These are phyloP conservation scores for Tubosaeta sp. DNA, from an alignment of 768 basidiomycete species.

Conservation along the genomic window DNA sequence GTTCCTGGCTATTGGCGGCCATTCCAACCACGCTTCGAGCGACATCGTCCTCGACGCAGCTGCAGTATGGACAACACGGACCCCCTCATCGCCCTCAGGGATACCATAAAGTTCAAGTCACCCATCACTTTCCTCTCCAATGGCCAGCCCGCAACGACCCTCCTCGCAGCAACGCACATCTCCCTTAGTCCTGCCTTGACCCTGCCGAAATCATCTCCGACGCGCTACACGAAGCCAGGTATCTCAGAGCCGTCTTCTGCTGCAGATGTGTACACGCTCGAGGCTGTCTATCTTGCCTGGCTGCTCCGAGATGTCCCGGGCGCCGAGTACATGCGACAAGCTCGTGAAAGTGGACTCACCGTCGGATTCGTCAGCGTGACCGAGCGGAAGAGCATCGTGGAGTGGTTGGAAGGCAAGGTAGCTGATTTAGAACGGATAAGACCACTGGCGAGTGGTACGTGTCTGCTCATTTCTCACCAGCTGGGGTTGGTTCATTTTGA, in stretches of 20 bases:
- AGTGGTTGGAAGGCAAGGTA: slow-evolving; percentile 70
- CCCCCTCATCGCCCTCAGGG: slow-evolving; percentile 52
- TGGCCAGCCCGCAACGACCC: slow-evolving; percentile 39
- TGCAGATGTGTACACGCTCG: slow-evolving; percentile 68
- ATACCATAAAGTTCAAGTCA: slow-evolving; percentile 55
- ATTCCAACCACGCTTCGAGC: background rate
- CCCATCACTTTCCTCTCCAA: slow-evolving; percentile 44
- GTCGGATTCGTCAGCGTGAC: slow-evolving; percentile 81
- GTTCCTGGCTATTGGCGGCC: background rate
- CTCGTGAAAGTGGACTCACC: slow-evolving; percentile 66
- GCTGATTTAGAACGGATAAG: slow-evolving; percentile 25
- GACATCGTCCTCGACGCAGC: background rate
- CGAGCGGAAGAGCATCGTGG: slow-evolving; percentile 80
- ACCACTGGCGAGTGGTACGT: slow-evolving; percentile 20
- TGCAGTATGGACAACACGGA: slow-evolving; percentile 32
- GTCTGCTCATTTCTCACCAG: background rate
- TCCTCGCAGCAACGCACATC: slow-evolving; percentile 61
- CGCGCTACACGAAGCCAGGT: slow-evolving; percentile 72
- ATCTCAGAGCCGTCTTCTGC: slow-evolving; percentile 27
- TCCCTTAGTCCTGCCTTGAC: slow-evolving; percentile 47
- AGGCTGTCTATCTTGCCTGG: slow-evolving; percentile 86
- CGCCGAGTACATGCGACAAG: slow-evolving; percentile 87
- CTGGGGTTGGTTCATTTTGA: background rate
- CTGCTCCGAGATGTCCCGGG: slow-evolving; percentile 64
- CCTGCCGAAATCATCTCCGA: slow-evolving; percentile 71